Conservation (phyloP, 345 rosid genomes). For the Barbarea vulgaris region DNA sequence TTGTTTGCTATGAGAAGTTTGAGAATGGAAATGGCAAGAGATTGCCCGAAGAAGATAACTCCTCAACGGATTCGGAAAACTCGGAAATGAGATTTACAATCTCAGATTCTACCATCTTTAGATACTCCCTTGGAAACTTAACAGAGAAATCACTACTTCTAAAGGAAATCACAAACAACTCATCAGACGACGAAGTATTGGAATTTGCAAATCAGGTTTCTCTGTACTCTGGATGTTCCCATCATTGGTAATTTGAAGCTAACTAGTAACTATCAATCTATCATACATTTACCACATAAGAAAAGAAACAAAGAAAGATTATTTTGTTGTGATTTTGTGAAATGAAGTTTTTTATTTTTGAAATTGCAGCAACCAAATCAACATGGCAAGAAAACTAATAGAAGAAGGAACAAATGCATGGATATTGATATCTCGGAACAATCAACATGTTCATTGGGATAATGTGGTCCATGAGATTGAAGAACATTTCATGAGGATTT, state of each 20-base stretch:
- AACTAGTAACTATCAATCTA: background rate
- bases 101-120: constrained; percentile 63
- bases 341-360: background rate
- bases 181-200: constrained; percentile 60
- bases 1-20: constrained; percentile 20
- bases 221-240: constrained; percentile 78
- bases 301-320: background rate
- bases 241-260: constrained; percentile 63
- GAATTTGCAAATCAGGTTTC: constrained; percentile 73
- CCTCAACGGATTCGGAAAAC: constrained; percentile 57
- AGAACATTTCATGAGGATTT: constrained; percentile 76
- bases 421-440: constrained; percentile 63
- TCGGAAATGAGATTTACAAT: constrained; percentile 50
- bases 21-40: constrained; percentile 26
- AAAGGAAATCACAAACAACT: constrained; percentile 67
- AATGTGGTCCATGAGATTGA: constrained; percentile 61
- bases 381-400: constrained; percentile 69
- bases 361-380: constrained; percentile 64
- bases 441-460: constrained; percentile 65
- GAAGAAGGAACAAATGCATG: constrained; percentile 79
- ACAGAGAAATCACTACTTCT: constrained; percentile 64
- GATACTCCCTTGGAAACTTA: constrained; percentile 70
- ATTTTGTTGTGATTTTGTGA: background rate
- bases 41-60: constrained; percentile 45
- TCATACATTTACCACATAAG: background rate